These are phyloP conservation scores for Candida tetrigidarum DNA, from an alignment of 1,139 yeast genomes.

Conservation along the genomic window DNA sequence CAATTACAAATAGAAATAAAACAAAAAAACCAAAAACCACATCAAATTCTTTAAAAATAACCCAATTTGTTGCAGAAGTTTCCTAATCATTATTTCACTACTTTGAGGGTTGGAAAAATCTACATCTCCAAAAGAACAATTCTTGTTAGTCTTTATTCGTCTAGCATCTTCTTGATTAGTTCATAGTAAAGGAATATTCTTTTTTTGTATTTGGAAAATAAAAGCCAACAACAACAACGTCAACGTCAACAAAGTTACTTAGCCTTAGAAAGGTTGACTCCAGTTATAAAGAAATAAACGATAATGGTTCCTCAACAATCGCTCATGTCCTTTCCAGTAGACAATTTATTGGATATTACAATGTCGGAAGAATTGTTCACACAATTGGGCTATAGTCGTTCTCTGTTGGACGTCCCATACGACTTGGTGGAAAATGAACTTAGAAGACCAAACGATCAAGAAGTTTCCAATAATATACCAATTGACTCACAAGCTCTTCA, in stretches of 20 bases:
- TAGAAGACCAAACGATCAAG: constrained; percentile 5
- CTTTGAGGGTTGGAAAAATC: constrained; percentile 1
- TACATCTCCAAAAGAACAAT: constrained; percentile 6
- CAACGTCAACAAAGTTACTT: not conserved
- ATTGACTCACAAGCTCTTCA: constrained; percentile 7
- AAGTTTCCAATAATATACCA: constrained; percentile 3
- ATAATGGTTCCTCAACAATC: constrained; percentile 4
- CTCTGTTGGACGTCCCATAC: constrained; percentile 3
- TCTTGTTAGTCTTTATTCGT: not conserved
- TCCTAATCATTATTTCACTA: constrained; percentile 5
- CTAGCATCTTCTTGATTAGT: constrained; percentile 5
- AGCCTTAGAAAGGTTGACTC: not conserved
- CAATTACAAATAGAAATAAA: not conserved
- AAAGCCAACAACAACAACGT: not conserved
- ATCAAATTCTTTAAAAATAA: not conserved
- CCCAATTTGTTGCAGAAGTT: constrained; percentile 8
- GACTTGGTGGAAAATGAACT: constrained; percentile 5
- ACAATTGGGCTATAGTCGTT: constrained; percentile 5
- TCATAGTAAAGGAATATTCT: not conserved
- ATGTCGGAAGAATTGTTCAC: constrained; percentile 16
- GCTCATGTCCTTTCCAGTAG: constrained; percentile 12
- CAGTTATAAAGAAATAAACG: not conserved
- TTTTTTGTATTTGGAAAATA: not conserved
- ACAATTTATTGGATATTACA: constrained; percentile 11
- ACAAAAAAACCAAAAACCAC: not conserved